Evolutionary conservation across 257 asterid genomes (phyloP).

Genomic region (Fraxinus excelsior): DNA sequence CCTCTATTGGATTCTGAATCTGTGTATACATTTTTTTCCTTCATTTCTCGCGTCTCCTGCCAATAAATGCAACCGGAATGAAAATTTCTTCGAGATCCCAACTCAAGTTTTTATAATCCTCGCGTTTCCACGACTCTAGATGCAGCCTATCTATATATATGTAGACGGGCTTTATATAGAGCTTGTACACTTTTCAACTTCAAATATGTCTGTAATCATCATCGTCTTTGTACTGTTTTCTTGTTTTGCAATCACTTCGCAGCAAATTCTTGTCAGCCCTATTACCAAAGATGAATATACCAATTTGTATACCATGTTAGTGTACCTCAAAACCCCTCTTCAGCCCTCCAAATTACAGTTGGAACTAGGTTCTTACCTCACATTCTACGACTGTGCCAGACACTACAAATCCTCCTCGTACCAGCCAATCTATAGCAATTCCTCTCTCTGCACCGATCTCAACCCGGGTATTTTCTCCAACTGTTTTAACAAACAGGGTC

Average conservation of each 20-base stretch:
- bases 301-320: constrained; percentile 26
- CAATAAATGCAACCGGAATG: not conserved
- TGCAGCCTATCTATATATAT: no score
- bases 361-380: constrained; percentile 38
- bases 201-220: not conserved
- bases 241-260: not conserved
- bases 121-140: not conserved
- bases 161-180: no score
- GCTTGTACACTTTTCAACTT: not conserved
- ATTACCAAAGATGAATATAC: constrained; percentile 31
- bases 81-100: not conserved
- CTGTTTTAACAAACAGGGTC: constrained; percentile 30
- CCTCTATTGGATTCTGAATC: not conserved
- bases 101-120: constrained; percentile 17
- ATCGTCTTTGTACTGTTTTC: not conserved
- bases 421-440: constrained; percentile 28
- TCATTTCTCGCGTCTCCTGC: not conserved
- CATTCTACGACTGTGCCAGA: constrained; percentile 33
- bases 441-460: constrained; percentile 23
- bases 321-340: constrained; percentile 37
- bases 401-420: constrained; percentile 40
- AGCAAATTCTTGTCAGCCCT: constrained; percentile 15
- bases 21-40: not conserved
- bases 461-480: constrained; percentile 9
- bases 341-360: constrained; percentile 31